Percentiles rank a stretch among this genome's conserved stretches.
phyloP scores from a whole-genome alignment of 495 filamentous ascomycete species.

The Neurospora intermedia region DNA sequence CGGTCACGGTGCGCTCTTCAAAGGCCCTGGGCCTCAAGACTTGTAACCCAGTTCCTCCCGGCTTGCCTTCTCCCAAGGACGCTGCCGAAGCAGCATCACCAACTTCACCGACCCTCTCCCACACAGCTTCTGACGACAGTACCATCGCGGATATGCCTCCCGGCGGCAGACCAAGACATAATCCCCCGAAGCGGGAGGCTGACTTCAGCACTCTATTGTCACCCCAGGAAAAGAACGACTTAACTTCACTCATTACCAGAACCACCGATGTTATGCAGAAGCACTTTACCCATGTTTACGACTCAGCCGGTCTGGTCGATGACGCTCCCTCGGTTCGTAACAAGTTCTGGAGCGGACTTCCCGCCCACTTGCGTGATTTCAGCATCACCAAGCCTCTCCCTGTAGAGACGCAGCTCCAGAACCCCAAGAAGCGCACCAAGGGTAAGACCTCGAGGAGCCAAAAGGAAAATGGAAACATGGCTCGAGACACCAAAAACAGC shows the following conservation, averaged over 20 bases:
- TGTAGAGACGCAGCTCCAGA: slow-evolving; percentile 8
- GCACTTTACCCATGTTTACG: slow-evolving; percentile 36
- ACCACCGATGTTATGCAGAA: slow-evolving; percentile 40
- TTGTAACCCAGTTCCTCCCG: neutral
- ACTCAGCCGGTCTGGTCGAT: slow-evolving; percentile 18
- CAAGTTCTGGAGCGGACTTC: slow-evolving; percentile 19
- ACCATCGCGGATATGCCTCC: slow-evolving; percentile 18
- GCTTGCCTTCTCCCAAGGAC: neutral
- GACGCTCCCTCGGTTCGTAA: slow-evolving; percentile 12
- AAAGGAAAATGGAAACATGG: slow-evolving; percentile 18
- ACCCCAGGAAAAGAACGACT: slow-evolving; percentile 18
- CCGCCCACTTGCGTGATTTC: slow-evolving; percentile 21
- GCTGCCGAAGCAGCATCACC: neutral
- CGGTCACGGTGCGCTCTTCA: neutral
- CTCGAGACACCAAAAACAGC: slow-evolving; percentile 6
- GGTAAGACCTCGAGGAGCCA: neutral
- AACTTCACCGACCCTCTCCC: neutral
- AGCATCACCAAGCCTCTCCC: slow-evolving; percentile 18
- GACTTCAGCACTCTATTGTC: slow-evolving; percentile 24
- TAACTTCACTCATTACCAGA: slow-evolving; percentile 26
- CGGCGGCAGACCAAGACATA: slow-evolving; percentile 8
- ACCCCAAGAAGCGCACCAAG: neutral
- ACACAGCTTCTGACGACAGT: slow-evolving; percentile 5
- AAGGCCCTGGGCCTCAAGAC: neutral
- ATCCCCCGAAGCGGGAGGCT: slow-evolving; percentile 18